Evolutionary conservation across 1,284 basidiomycete genomes (phyloP).

Genomic region (Kwoniella shivajii): DNA sequence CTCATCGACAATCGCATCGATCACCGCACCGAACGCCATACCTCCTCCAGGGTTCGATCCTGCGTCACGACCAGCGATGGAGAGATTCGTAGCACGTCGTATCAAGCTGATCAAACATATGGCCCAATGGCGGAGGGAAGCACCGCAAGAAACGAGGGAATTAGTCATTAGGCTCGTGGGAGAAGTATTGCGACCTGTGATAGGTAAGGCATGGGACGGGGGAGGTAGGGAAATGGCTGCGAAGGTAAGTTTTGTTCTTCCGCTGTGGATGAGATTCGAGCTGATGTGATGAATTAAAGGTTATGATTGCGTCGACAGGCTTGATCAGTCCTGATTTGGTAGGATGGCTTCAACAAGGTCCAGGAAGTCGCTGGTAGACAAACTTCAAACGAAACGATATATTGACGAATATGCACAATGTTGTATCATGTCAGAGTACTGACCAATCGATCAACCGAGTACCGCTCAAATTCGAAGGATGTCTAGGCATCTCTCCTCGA

Average conservation of each 20-base stretch:
- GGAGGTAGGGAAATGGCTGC: constrained; percentile 72
- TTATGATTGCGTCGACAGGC: constrained; percentile 22
- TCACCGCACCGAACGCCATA: constrained; percentile 40
- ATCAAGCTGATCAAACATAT: constrained; percentile 74
- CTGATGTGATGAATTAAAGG: constrained; percentile 8
- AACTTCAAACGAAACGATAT: background rate
- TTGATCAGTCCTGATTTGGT: constrained; percentile 34
- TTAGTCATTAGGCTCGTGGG: constrained; percentile 65
- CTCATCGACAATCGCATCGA: constrained; percentile 54
- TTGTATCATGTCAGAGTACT: constrained; percentile 4
- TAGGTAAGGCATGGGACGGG: constrained; percentile 81
- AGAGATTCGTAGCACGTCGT: constrained; percentile 68
- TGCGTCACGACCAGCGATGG: constrained; percentile 69
- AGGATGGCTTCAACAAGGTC: constrained; percentile 34
- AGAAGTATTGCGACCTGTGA: constrained; percentile 66
- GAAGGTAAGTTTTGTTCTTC: constrained; percentile 59
- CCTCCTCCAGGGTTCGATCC: constrained; percentile 70
- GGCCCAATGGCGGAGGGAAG: constrained; percentile 72
- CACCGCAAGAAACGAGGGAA: constrained; percentile 64
- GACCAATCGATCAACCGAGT: background rate
- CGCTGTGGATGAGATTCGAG: background rate
- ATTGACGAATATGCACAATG: constrained; percentile 4
- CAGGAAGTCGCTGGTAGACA: constrained; percentile 16
- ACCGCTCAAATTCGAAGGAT: too few relatives aligned
- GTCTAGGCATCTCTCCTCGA: too few relatives aligned